Conservation (phyloP, 345 rosid species). For the Cardamine occulta region DNA sequence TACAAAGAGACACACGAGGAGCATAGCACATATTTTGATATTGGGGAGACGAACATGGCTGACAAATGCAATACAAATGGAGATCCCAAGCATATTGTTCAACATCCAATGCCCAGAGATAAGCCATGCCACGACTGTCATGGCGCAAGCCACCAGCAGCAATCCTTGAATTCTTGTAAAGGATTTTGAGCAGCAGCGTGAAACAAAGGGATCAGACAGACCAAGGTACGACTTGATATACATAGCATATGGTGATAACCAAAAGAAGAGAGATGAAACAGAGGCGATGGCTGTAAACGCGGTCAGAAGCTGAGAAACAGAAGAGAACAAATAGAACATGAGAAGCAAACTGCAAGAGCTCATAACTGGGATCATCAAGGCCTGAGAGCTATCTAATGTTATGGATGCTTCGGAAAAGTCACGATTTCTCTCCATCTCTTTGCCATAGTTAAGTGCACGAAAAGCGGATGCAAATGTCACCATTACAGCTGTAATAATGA, state of each 20-base stretch:
- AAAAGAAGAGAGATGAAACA: conserved; percentile 85
- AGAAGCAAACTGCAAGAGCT: conserved; percentile 97
- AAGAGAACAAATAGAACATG: conserved; percentile 94
- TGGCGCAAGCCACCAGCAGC: conserved; percentile 54
- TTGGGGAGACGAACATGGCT: conserved; percentile 97
- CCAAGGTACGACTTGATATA: conserved; percentile 65
- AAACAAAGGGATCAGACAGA: conserved; percentile 80
- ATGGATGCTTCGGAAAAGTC: conserved; percentile 88
- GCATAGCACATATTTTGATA: conserved; percentile 90
- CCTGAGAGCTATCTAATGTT: conserved; percentile 84
- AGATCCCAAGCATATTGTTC: conserved; percentile 92
- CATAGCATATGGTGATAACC: conserved; percentile 66
- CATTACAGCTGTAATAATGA: conserved; percentile 77
- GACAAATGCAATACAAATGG: conserved; percentile 91
- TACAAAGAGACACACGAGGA: conserved; percentile 80
- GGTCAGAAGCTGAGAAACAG: conserved; percentile 88
- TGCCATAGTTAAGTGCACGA: conserved; percentile 87
- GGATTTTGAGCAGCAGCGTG: conserved; percentile 85
- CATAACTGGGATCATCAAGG: conserved; percentile 93
- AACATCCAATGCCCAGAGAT: conserved; percentile 94
- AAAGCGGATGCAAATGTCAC: conserved; percentile 96
- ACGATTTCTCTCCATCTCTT: conserved; percentile 93
- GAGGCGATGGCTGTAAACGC: conserved; percentile 93
- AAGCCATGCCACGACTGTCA: conserved; percentile 84
- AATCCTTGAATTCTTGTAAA: conserved; percentile 76